Evolutionary conservation across 371 early-diverging fungal species (phyloP).

Genomic region (Mortierella sp.): DNA sequence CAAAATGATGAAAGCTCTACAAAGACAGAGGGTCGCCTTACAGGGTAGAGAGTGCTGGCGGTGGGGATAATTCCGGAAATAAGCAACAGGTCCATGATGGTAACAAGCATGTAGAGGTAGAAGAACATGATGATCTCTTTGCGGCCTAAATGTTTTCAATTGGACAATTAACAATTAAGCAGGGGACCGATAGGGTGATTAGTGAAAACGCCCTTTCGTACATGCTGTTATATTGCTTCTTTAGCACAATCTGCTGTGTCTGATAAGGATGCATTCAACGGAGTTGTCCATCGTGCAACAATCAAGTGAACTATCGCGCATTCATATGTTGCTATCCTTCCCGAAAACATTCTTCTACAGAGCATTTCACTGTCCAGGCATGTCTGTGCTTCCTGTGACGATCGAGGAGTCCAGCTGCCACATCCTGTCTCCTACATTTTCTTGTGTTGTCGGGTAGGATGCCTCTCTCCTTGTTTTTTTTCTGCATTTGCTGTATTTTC

Average conservation of each 20-base stretch:
- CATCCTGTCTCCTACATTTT: background rate
- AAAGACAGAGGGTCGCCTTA: constrained; percentile 61
- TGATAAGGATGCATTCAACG: background rate
- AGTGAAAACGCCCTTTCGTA: too few species aligned
- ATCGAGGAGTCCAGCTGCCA: background rate
- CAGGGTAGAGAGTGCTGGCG: constrained; percentile 83
- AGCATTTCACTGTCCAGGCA: background rate
- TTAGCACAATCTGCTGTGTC: too few species aligned
- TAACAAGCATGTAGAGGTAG: constrained; percentile 91
- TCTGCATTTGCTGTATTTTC: background rate
- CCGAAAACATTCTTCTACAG: background rate
- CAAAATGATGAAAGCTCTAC: background rate
- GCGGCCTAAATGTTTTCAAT: constrained; percentile 72
- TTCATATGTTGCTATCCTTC: background rate
- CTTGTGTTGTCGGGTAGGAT: background rate
- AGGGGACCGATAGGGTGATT: too few species aligned
- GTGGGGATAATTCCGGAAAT: constrained; percentile 94
- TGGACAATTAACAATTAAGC: too few species aligned
- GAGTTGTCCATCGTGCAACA: background rate
- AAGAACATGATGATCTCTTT: constrained; percentile 98
- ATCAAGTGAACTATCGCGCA: background rate
- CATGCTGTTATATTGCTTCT: too few species aligned
- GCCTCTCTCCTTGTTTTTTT: background rate
- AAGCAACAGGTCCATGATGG: constrained; percentile 89
- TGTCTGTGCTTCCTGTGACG: background rate